Evolutionary conservation across 108 stramenopile genomes (phyloP), one percentile per base, ranked within the genome.

Genomic region (Pseudonitzschia multiseries): DNA sequence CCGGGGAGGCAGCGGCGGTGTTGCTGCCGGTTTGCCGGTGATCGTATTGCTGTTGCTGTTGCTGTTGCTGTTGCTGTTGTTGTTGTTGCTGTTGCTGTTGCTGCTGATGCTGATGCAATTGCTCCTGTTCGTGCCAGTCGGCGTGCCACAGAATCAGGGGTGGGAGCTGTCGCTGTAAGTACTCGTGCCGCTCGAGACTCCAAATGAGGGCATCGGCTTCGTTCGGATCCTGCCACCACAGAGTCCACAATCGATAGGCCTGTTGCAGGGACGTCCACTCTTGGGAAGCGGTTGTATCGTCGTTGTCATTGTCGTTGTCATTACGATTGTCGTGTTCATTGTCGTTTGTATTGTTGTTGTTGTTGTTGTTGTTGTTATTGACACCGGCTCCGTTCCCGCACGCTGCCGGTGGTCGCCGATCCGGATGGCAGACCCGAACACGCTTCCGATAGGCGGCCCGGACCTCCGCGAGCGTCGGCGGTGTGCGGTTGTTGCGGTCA

Each of bases 171-270:
- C 20, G 4, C 56, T 54, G 31, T 13, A 72, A 40, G 22, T 26
- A 40, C 12, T 51, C 52, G 66, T 80, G 69, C 32, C 67, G 51
- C 6, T 62, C 44, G 17, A n/a, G 32, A 4, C 62, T 32, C 68
- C 71, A 63, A 13, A 76, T 67, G 52, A 75, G 50, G 20, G 18
- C 22, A 52, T 76, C 75, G 29, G 43, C 70, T 40, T 29, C 20
- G 0, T 64, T 44, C 32, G 74, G 79, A 72, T 72, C 24, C 14
- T 72, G 13, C 75, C 75, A 76, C 70, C 71, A 76, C 29, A 44
- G 28, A 33, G 40, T 44, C 62, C 70, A 68, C 10, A 76, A 46
- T 31, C 31, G 22, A 24, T 76, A 71, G 5, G 74, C 70, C 13
- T 67, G 24, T 66, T 75, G 79, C 15, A 76, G 40, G 31, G 28